Evolutionary conservation across 1,139 yeast genomes (phyloP).

Genomic region (Suhomyces anneliseae): DNA sequence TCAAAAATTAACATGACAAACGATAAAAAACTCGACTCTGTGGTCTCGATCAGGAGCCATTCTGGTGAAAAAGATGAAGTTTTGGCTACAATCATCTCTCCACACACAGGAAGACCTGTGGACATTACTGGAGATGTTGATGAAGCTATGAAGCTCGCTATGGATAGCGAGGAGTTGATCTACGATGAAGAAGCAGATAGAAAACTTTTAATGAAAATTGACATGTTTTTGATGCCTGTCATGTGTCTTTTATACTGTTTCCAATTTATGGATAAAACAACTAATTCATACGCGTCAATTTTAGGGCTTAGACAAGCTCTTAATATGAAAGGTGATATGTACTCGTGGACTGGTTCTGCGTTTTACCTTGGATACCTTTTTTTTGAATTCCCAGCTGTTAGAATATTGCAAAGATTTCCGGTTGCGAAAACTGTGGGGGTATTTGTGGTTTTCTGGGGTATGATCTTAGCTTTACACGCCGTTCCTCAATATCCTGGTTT

Average conservation of each 20-base stretch:
- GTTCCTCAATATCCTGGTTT: slow-evolving; percentile 41
- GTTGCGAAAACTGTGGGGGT: slow-evolving; percentile 36
- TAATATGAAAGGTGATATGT: slow-evolving; percentile 50
- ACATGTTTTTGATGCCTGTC: slow-evolving; percentile 52
- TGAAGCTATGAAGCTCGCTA: slow-evolving; percentile 33
- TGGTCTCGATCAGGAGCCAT: slow-evolving; percentile 25
- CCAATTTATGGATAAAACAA: slow-evolving; percentile 66
- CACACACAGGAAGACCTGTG: slow-evolving; percentile 27
- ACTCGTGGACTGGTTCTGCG: slow-evolving; percentile 58
- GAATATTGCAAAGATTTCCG: slow-evolving; percentile 44
- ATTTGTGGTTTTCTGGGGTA: slow-evolving; percentile 50
- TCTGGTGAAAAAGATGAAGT: slow-evolving; percentile 23
- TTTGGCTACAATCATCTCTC: slow-evolving; percentile 31
- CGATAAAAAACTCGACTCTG: background rate
- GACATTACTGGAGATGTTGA: slow-evolving; percentile 36
- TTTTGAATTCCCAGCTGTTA: slow-evolving; percentile 48
- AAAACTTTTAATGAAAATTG: slow-evolving; percentile 51
- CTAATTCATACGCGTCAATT: slow-evolving; percentile 60
- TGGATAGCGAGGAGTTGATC: slow-evolving; percentile 10
- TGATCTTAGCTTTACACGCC: slow-evolving; percentile 42
- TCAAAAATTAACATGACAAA: background rate
- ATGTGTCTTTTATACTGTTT: slow-evolving; percentile 55
- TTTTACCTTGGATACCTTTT: slow-evolving; percentile 55
- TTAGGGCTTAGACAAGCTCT: slow-evolving; percentile 54
- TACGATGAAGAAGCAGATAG: slow-evolving; percentile 11